Evolutionary conservation across 1,284 basidiomycete species (phyloP).

Genomic region (Ustilago curta): DNA sequence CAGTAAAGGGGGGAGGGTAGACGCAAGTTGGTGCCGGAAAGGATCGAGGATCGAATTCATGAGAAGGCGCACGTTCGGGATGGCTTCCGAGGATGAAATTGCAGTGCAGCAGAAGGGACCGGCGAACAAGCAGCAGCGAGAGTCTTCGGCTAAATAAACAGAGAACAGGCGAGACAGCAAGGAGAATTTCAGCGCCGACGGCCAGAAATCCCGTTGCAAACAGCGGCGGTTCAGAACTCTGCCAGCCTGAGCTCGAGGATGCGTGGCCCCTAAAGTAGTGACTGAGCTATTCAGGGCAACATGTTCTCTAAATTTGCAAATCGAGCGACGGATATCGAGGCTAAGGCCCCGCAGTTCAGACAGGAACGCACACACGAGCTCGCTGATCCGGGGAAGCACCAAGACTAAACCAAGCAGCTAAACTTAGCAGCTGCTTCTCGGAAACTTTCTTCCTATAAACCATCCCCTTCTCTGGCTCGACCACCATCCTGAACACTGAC

Average conservation of each 20-base stretch:
- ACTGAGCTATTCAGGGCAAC: no score
- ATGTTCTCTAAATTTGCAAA: no score
- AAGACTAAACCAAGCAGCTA: not conserved
- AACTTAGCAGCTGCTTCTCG: not conserved
- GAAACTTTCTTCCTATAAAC: not conserved
- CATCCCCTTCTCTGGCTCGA: not conserved
- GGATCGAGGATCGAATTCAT: not conserved
- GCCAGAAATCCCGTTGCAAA: no score
- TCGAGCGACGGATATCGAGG: no score
- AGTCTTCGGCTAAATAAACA: slow-evolving; percentile 1
- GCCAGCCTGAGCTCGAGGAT: no score
- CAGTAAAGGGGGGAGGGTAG: not conserved
- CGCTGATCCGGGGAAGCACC: slow-evolving; percentile 1
- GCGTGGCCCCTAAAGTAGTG: no score
- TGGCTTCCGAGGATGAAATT: slow-evolving; percentile 2
- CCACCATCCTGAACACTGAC: not conserved
- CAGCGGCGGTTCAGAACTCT: slow-evolving; percentile 3
- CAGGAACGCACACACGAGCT: not conserved
- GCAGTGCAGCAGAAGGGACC: not conserved
- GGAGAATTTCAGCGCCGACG: not conserved
- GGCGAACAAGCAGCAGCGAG: not conserved
- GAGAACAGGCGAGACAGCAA: not conserved
- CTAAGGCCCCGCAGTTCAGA: no score
- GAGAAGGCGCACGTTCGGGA: slow-evolving; percentile 1
- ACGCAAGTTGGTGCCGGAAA: not conserved